Percentiles rank a stretch among this genome's conserved stretches.
phyloP scores from a whole-genome alignment of 148 eudicot species.

The Fallopia convolvulus region DNA sequence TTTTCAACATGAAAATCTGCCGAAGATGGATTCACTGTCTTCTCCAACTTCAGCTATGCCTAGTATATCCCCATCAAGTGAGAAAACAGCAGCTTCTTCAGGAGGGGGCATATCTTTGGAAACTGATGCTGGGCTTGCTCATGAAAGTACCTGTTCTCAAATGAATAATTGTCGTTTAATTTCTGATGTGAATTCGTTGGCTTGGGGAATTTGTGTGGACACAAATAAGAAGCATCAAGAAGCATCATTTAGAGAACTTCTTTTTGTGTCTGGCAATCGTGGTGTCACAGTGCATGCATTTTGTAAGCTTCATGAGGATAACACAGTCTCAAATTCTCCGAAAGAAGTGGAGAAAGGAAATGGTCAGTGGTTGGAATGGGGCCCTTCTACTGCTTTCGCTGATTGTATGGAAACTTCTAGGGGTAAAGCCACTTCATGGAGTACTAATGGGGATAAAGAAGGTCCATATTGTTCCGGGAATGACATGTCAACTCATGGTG shows the following conservation, averaged over 20 bases:
- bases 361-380: constrained; percentile 92
- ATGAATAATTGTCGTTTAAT: constrained; percentile 36
- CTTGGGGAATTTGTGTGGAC: constrained; percentile 85
- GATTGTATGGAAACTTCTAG: constrained; percentile 16
- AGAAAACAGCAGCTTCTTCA: constrained; percentile 37
- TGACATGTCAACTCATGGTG: constrained; percentile 18
- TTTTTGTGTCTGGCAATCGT: constrained; percentile 64
- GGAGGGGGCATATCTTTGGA: constrained; percentile 19
- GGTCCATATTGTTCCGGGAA: constrained; percentile 20
- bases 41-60: constrained; percentile 20
- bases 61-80: constrained; percentile 25
- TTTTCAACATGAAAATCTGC: constrained; percentile 23
- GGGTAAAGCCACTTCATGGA: constrained; percentile 16
- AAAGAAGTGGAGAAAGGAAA: constrained; percentile 26
- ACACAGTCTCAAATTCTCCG: constrained; percentile 18
- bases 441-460: constrained; percentile 25
- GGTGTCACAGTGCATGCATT: constrained; percentile 87
- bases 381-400: constrained; percentile 34
- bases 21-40: constrained; percentile 24
- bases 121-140: constrained; percentile 26
- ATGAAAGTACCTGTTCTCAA: constrained; percentile 18
- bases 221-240: constrained; percentile 49
- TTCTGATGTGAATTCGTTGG: constrained; percentile 65
- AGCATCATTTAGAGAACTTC: constrained; percentile 52
- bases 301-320: constrained; percentile 24